Conservation (phyloP, 306 rosid genomes). For the Cucumis cinereus region DNA sequence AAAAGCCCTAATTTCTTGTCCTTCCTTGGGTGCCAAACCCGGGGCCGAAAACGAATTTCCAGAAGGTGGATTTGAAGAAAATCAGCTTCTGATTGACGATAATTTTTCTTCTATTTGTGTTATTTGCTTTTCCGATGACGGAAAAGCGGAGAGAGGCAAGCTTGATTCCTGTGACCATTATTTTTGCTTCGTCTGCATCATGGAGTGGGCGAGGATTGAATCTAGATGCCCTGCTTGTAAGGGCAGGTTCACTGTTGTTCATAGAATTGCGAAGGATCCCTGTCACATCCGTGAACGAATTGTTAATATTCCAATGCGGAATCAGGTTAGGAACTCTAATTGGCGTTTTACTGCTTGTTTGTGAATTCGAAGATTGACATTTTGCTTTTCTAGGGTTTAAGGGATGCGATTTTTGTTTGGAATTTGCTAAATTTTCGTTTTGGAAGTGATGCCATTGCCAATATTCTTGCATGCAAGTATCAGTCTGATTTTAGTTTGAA, state of each 20-base stretch:
- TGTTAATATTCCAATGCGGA: conserved; percentile 44
- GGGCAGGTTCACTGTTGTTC: conserved; percentile 53
- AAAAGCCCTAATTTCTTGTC: conserved; percentile 14
- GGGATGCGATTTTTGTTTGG: background rate
- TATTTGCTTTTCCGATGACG: conserved; percentile 47
- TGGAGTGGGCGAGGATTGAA: conserved; percentile 73
- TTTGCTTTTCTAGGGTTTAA: background rate
- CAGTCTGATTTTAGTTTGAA: background rate
- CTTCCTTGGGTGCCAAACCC: background rate
- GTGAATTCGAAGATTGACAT: background rate
- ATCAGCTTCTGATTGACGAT: background rate
- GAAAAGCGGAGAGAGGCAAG: conserved; percentile 35
- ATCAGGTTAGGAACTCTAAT: conserved; percentile 32
- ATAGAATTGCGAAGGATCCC: conserved; percentile 27
- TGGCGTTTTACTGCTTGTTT: background rate
- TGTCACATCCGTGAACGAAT: conserved; percentile 25
- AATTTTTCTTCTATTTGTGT: conserved; percentile 27
- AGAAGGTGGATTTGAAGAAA: background rate
- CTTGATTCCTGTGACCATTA: conserved; percentile 65
- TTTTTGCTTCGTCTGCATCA: conserved; percentile 71
- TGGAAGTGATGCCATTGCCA: background rate
- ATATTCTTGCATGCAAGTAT: background rate
- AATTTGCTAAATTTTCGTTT: background rate
- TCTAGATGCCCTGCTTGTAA: conserved; percentile 77
- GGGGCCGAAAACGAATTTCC: background rate